Evolutionary conservation across 2,329 filamentous ascomycete genomes (phyloP), one percentile per base, ranked within the genome.

Genomic region (Lachnellula arida): DNA sequence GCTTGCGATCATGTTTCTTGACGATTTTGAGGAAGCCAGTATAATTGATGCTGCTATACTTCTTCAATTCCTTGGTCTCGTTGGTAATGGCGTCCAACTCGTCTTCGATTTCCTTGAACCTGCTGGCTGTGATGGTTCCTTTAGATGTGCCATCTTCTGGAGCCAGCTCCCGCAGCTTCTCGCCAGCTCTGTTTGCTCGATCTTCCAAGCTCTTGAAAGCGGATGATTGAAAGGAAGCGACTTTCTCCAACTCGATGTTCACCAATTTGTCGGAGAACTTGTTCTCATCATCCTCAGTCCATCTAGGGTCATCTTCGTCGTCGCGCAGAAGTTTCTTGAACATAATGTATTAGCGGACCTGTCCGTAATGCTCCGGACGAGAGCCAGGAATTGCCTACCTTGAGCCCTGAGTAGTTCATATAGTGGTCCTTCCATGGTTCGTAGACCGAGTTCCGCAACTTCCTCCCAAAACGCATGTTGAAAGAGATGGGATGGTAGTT

Each of bases 1-100:
- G 83, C 76, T 93, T 95, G 63, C 94, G 89, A 74, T 99, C 94
- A 74, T 99, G 94, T 76, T 99, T 99, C 84, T 99, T 99, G 55
- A 91, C 91, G 48, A 96, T 96, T 79, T 99, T 99, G 70, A 97
- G 81, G 74, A 97, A 96, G 48, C 91, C 94, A 5, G 94, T 96
- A 74, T 97, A 99, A 76, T 99, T 99, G 76, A 97, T 87, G 62
- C 87, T 89, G 73, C 91, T 94, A 75, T 94, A 99, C 72, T 90
- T 94, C 75, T 96, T 94, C 64, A 99, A 81, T 77, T 96, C 89
- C 71, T 88, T 93, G 68, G 95, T 86, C 73, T 97, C 91, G 70
- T 90, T 89, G 35, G 89, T 94, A 73, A 97, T 94, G 53, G 76
- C 75, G 72, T 97, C 93, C 54, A 97, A 81, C 75, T 97, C 91